These are phyloP conservation scores for Talaromyces sp. DNA, from an alignment of 2,329 filamentous ascomycete species.

Conservation along the genomic window DNA sequence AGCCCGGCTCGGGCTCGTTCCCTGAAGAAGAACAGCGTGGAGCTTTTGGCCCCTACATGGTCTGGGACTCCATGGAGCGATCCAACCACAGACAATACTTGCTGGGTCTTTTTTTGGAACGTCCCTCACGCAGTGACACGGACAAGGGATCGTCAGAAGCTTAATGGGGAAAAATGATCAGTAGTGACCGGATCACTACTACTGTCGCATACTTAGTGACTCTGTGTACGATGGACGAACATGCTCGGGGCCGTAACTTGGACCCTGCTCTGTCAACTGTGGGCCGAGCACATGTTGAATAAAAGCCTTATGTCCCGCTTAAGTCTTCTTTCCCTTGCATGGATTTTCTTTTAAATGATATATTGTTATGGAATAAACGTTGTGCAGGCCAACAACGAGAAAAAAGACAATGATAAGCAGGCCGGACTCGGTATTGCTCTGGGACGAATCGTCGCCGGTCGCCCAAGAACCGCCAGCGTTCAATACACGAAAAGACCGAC, in stretches of 20 bases:
- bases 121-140: neutral
- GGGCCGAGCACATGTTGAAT: neutral
- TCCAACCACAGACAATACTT: neutral
- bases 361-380: neutral
- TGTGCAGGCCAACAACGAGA: neutral
- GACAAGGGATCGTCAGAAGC: neutral
- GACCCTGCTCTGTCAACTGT: neutral
- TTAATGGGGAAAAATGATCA: neutral
- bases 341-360: neutral
- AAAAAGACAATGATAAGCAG: neutral
- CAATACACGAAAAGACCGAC: neutral
- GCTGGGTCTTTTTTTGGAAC: neutral
- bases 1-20: neutral
- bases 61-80: neutral
- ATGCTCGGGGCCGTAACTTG: neutral
- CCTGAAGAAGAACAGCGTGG: neutral
- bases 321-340: neutral
- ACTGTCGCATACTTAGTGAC: neutral
- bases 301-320: neutral
- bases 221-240: neutral
- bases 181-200: neutral
- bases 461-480: neutral
- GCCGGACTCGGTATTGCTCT: neutral
- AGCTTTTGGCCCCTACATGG: neutral
- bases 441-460: neutral